Evolutionary conservation across 805 yeast genomes (phyloP).

Genomic region (Candida tammaniensis): DNA sequence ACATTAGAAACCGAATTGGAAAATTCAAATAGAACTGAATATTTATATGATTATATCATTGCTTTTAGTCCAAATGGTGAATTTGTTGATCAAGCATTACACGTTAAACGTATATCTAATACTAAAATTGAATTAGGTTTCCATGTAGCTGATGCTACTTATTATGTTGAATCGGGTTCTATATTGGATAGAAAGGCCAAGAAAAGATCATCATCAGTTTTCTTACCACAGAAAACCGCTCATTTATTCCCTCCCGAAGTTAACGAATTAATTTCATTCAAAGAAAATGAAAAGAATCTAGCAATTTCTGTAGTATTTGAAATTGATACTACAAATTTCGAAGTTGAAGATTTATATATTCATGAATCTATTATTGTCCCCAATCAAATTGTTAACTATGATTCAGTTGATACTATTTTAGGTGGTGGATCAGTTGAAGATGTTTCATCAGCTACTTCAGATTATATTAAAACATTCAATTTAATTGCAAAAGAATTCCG

Average conservation of each 20-base stretch:
- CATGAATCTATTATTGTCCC: slow-evolving; percentile 71
- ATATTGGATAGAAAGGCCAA: slow-evolving; percentile 83
- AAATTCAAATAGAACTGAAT: slow-evolving; percentile 46
- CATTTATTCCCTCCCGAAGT: slow-evolving; percentile 68
- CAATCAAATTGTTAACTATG: slow-evolving; percentile 52
- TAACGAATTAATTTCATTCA: slow-evolving; percentile 58
- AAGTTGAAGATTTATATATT: slow-evolving; percentile 72
- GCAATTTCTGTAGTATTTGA: slow-evolving; percentile 78
- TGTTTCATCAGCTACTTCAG: slow-evolving; percentile 55
- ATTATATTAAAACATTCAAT: slow-evolving; percentile 61
- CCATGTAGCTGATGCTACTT: slow-evolving; percentile 79
- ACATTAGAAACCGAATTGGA: slow-evolving; percentile 36
- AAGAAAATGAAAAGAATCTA: slow-evolving; percentile 56
- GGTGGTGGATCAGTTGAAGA: slow-evolving; percentile 22
- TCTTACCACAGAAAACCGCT: slow-evolving; percentile 71
- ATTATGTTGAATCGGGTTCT: slow-evolving; percentile 69
- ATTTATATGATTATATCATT: slow-evolving; percentile 57
- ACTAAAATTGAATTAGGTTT: slow-evolving; percentile 77
- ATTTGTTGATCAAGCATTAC: slow-evolving; percentile 75
- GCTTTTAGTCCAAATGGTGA: slow-evolving; percentile 59
- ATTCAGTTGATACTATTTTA: slow-evolving; percentile 53
- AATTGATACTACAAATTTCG: slow-evolving; percentile 68
- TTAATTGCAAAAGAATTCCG: slow-evolving; percentile 68
- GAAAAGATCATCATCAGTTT: slow-evolving; percentile 86
- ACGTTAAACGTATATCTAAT: slow-evolving; percentile 60